Base-by-base conservation (phyloP, 306 rosid genomes). In the Erythrophleum fordii region DNA sequence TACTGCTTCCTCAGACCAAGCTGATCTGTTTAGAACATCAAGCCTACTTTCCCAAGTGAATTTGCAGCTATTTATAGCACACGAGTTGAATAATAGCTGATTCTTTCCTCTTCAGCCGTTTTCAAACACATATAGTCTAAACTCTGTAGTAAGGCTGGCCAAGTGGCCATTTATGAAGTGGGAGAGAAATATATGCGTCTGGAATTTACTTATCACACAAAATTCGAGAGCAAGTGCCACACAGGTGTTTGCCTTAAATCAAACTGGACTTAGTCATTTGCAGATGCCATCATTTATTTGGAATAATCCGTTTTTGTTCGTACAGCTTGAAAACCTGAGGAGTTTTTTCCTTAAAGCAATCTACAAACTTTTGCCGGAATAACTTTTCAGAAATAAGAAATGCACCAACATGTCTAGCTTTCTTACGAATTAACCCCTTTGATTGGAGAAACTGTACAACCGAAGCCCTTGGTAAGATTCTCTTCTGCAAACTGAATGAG, bases 391-490 rank as follows among this genome's bases (percentile, higher is more conserved):
- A 0, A 13, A 11, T 1, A 6, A 3, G 8, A 37, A 80, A 65
- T 0, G 74, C 7, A 0, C 17, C 2, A 28, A 5, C 8, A 46
- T 39, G 45, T 83, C 49, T 75, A 49, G 20, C 39, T 35, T 55
- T 23, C 67, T 78, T 80, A 26, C 25, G 1, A 55, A 72, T 29
- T 80, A 85, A 85, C 13, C 85, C 89, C 37, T 66, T 77, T 14
- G 75, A 62, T 6, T 39, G 75, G 72, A 88, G 83, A 69, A 62
- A 64, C 25, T n/a, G 77, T 59, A 88, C 18, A 34, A 88, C 89
- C n/a, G 44, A 62, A 74, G 78, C 73, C 72, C 91, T 88, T 1
- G 91, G 91, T 42, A 83, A 77, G 71, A 66, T 28, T 46, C 80
- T 77, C 17, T 65, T 83, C 72, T 88, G 67, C 77, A 85, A 74